Evolutionary conservation across 2,329 filamentous ascomycete species (phyloP), one percentile per base, ranked within the genome.

Genomic region (Aspergillus ustus): DNA sequence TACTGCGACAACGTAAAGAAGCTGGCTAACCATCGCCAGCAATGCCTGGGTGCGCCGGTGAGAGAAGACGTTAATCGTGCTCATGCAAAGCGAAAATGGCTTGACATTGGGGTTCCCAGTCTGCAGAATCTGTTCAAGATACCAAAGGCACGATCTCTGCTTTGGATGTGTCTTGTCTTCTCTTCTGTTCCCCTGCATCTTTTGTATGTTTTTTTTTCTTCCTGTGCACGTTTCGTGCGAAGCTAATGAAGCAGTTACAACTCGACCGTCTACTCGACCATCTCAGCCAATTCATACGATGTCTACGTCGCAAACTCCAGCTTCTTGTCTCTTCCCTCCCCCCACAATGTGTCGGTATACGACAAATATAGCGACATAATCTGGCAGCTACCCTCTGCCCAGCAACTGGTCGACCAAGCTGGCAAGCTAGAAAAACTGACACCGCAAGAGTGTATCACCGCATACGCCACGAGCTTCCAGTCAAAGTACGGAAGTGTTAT

Each of bases 11-110:
- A 2, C n/a, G 9, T 5, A 9, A 28, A 19, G 22, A 17, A n/a
- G 2, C 8, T 34, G 9, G 15, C 15, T 52, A 22, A 31, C 2
- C 13, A n/a, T 28, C n/a, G 1, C 17, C 29, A 60, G 81, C 84
- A 86, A 63, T 75, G 80, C 20, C 69, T 87, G 9, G 78, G 73
- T 13, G 78, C 83, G 0, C 84, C 84, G 0, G 84, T 81, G 0
- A 71, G 84, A 34, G 60, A 67, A 7, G 83, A 86, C 43, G 67
- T 86, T 15, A 79, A 86, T 51, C 64, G 62, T 9, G 82, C 82
- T 0, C 84, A 87, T 70, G 56, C 64, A 0, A 64, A 67, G 49
- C 69, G 74, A 1, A 71, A 67, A 19, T 81, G 78, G 77, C 69
- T 84, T 1, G 79, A 82, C 46, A 79, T 84, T 52, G 82, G 84